phyloP scores from a whole-genome alignment of 345 rosid genomes.

The Schrenkiella parvula region DNA sequence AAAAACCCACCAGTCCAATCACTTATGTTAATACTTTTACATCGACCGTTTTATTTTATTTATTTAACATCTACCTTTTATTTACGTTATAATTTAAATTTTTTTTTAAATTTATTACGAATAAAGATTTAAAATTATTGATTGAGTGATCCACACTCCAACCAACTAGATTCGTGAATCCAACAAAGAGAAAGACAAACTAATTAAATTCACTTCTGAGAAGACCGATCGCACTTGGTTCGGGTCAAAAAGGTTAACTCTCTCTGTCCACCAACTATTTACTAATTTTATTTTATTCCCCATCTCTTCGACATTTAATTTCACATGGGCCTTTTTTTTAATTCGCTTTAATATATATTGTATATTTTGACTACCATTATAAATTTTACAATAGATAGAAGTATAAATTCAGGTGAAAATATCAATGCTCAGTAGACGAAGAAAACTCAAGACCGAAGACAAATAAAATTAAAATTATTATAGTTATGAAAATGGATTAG shows the following conservation, averaged over 20 bases:
- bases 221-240: neutral
- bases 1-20: neutral
- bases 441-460: neutral
- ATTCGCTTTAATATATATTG: neutral
- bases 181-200: constrained; percentile 13
- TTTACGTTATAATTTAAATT: too few relatives aligned
- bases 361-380: neutral
- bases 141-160: constrained; percentile 10
- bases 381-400: neutral
- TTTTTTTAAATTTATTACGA: neutral
- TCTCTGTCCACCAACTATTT: neutral
- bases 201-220: constrained; percentile 1
- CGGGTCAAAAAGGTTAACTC: neutral
- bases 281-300: neutral
- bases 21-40: neutral
- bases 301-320: neutral
- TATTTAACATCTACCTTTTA: too few relatives aligned
- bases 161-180: constrained; percentile 10
- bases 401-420: constrained; percentile 4
- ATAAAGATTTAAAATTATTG: neutral
- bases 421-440: too few relatives aligned
- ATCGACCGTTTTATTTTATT: neutral
- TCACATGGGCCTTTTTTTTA: constrained; percentile 3
- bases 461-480: neutral
- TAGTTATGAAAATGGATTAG: neutral